phyloP scores from a whole-genome alignment of 2,329 filamentous ascomycete genomes.

The Magnaporthiopsis poae region DNA sequence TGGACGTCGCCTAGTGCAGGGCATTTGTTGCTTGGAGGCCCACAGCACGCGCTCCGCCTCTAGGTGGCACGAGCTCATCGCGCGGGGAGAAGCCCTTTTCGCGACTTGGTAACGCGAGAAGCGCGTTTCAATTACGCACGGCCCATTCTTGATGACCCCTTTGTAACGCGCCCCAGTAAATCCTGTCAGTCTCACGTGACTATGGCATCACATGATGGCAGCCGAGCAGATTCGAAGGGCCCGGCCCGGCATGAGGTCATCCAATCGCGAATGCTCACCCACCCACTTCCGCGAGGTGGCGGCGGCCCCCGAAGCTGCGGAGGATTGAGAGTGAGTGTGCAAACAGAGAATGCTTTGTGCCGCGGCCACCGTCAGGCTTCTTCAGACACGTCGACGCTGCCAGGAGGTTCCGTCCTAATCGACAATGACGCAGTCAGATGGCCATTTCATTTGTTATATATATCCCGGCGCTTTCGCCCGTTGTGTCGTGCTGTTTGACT shows the following conservation, averaged over 20 bases:
- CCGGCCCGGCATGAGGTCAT: too few relatives aligned
- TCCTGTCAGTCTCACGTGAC: not conserved
- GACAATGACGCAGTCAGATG: not conserved
- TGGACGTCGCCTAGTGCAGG: not conserved
- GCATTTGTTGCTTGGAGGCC: not conserved
- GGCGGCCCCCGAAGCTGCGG: not conserved
- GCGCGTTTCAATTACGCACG: slow-evolving; percentile 5
- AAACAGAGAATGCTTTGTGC: not conserved
- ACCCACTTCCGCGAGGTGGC: too few relatives aligned
- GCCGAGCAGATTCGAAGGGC: too few relatives aligned
- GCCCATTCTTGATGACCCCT: not conserved
- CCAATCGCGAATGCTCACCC: too few relatives aligned
- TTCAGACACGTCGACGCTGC: too few relatives aligned
- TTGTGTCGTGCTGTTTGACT: not conserved
- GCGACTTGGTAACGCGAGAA: not conserved
- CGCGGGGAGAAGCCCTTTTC: not conserved
- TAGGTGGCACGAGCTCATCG: not conserved
- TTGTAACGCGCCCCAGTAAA: not conserved
- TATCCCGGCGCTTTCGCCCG: not conserved
- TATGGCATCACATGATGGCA: not conserved
- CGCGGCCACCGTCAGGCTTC: not conserved
- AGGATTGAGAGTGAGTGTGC: too few relatives aligned
- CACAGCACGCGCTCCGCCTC: slow-evolving; percentile 1
- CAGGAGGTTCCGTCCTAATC: too few relatives aligned
- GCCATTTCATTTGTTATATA: not conserved